A percentile compares a stretch with the other conserved stretches of the same genome.
These are phyloP conservation scores for Fusarium fujikuroi DNA, from an alignment of 2,329 filamentous ascomycete species.

Conservation along the genomic window DNA sequence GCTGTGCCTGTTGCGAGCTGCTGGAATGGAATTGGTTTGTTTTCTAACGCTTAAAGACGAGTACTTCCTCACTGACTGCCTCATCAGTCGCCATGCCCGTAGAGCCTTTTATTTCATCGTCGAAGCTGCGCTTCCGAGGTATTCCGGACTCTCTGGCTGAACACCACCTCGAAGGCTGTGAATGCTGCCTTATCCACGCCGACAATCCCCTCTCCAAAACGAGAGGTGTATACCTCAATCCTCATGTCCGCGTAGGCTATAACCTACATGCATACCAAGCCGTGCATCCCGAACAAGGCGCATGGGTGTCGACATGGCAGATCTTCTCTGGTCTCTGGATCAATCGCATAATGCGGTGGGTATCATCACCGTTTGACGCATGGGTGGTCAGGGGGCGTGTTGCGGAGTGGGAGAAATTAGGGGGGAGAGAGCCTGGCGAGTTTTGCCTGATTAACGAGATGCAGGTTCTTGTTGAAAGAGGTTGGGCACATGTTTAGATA, in stretches of 20 bases:
- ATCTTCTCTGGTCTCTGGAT: slow-evolving; percentile 67
- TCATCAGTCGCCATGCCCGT: slow-evolving; percentile 61
- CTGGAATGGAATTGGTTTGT: slow-evolving; percentile 57
- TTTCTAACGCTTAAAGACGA: not conserved
- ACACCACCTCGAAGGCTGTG: slow-evolving; percentile 76
- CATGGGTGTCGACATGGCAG: slow-evolving; percentile 60
- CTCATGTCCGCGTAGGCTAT: slow-evolving; percentile 75
- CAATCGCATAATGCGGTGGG: slow-evolving; percentile 64
- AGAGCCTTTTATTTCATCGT: slow-evolving; percentile 62
- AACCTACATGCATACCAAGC: slow-evolving; percentile 62
- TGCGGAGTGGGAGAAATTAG: slow-evolving; percentile 51
- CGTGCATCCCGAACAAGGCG: slow-evolving; percentile 53
- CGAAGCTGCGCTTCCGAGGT: slow-evolving; percentile 68
- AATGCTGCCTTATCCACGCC: slow-evolving; percentile 81
- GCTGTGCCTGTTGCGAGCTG: slow-evolving; percentile 59
- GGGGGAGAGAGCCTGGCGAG: slow-evolving; percentile 56
- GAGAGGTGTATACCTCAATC: slow-evolving; percentile 74
- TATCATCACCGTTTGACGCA: slow-evolving; percentile 42
- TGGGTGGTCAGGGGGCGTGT: slow-evolving; percentile 53
- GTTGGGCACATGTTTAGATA: slow-evolving; percentile 63
- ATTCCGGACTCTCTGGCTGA: slow-evolving; percentile 70
- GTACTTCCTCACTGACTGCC: not conserved
- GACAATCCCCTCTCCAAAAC: slow-evolving; percentile 69
- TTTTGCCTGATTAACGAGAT: slow-evolving; percentile 70
- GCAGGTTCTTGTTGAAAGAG: slow-evolving; percentile 67